Conservation (phyloP, 2,329 filamentous ascomycete species). For the Chrysoporthe deuterocubensis region DNA sequence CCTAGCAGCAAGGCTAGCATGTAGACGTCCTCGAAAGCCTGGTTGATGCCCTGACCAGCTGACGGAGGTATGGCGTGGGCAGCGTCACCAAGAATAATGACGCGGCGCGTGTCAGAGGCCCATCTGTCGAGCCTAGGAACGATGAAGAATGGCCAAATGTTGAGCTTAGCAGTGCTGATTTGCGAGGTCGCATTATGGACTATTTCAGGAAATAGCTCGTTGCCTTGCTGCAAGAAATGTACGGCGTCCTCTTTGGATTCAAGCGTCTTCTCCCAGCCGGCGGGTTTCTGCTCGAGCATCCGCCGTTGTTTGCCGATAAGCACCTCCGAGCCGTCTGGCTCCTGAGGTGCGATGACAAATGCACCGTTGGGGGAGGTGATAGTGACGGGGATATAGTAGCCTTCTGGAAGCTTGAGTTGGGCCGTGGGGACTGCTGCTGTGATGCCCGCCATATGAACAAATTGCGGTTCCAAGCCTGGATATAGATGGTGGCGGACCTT, state of each 20-base stretch:
- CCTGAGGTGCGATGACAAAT: conserved; percentile 56
- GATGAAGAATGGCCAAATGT: conserved; percentile 54
- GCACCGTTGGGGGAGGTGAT: conserved; percentile 49
- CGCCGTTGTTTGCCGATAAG: conserved; percentile 51
- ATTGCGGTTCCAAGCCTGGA: conserved; percentile 52
- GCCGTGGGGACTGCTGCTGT: conserved; percentile 37
- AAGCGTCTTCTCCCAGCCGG: conserved; percentile 47
- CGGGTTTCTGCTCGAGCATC: conserved; percentile 42
- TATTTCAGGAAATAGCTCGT: conserved; percentile 42
- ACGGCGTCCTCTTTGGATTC: conserved; percentile 44
- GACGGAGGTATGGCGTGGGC: conserved; percentile 54
- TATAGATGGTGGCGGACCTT: conserved; percentile 55
- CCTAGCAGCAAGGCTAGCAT: conserved; percentile 45
- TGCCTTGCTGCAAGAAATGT: conserved; percentile 41
- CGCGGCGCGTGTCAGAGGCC: conserved; percentile 42
- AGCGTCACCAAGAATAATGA: conserved; percentile 52
- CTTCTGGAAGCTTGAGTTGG: conserved; percentile 40
- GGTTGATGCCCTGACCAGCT: conserved; percentile 51
- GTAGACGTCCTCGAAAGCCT: conserved; percentile 53
- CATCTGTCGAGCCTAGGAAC: conserved; percentile 52
- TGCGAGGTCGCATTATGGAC: conserved; percentile 41
- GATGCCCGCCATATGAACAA: conserved; percentile 51
- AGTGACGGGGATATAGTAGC: conserved; percentile 47
- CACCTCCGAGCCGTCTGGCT: conserved; percentile 51
- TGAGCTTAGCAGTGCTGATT: conserved; percentile 41